Evolutionary conservation across 2,329 filamentous ascomycete genomes (phyloP), one percentile per base, ranked within the genome.

Genomic region (Colletotrichum sp.): DNA sequence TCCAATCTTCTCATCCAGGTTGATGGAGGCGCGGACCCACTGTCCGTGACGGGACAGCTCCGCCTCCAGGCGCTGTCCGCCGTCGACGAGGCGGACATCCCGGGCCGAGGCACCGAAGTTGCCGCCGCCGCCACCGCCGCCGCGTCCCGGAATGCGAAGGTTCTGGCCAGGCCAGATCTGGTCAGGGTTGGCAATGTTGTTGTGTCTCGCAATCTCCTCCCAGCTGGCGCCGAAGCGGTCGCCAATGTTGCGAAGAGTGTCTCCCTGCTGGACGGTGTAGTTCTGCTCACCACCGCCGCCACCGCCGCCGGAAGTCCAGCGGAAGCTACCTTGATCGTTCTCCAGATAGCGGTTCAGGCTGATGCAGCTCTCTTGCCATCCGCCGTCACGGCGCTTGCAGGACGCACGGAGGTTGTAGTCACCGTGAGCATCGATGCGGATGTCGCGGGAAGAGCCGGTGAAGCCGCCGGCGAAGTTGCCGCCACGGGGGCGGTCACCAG

Each of bases 91-190:
- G 32, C 83, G 83, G 65, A 84, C 82, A 60, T 85, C 78, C 18
- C 84, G 79, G 5, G 81, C 84, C 10, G 84, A 84, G 5, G 80
- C 76, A n/a, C 78, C 81, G 68, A 86, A 85, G 59, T 83, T 84
- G 55, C 82, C 81, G 9, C 71, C 77, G 18, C 57, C 55, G 4
- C 79, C 24, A 65, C 79, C 77, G 32, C 77, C 78, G 3, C 79
- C 79, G 39, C 71, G 55, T 7, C 81, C 80, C 10, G 85, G 85
- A 1, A 87, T 73, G 69, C 83, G 79, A 4, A 87, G 81, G 4
- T 80, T 81, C 79, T 87, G 86, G 3, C 86, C 86, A 0, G 86
- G 85, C 75, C 85, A 85, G 75, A 87, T 87, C 80, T 86, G 74
- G 59, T 87, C 85, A 8, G 85, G 84, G 78, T 87, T 86, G 71